Evolutionary conservation across 2,329 filamentous ascomycete species (phyloP).

Genomic region (Pyrenochaeta sp.): DNA sequence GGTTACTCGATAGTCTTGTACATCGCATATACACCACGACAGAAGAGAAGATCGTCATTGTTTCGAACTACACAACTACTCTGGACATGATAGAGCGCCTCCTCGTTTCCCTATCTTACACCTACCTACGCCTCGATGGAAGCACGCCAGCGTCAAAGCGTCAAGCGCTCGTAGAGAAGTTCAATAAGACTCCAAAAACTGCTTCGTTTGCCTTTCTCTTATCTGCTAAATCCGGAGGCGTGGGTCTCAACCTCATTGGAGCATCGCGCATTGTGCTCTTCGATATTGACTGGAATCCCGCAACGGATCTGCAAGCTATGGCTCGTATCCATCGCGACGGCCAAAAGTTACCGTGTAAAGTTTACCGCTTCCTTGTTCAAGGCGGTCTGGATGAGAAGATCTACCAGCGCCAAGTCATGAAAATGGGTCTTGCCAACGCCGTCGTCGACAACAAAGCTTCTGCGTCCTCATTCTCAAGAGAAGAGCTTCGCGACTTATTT

Average conservation of each 20-base stretch:
- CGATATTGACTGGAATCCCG: slow-evolving; percentile 80
- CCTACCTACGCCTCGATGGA: slow-evolving; percentile 74
- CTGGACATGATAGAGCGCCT: slow-evolving; percentile 72
- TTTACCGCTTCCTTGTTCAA: slow-evolving; percentile 73
- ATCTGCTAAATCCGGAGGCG: slow-evolving; percentile 75
- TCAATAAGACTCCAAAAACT: slow-evolving; percentile 68
- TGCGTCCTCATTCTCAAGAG: slow-evolving; percentile 68
- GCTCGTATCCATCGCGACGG: slow-evolving; percentile 77
- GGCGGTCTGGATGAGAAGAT: slow-evolving; percentile 79
- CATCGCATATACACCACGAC: slow-evolving; percentile 68
- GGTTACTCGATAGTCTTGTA: slow-evolving; percentile 71
- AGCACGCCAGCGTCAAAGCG: slow-evolving; percentile 70
- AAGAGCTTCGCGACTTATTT: slow-evolving; percentile 74
- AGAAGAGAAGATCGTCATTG: slow-evolving; percentile 74
- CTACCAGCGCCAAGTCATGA: slow-evolving; percentile 76
- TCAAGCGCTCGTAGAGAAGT: slow-evolving; percentile 73
- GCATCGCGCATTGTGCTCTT: slow-evolving; percentile 75
- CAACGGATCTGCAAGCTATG: slow-evolving; percentile 77
- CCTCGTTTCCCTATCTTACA: slow-evolving; percentile 66
- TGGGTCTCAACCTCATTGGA: slow-evolving; percentile 75
- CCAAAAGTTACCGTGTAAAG: slow-evolving; percentile 72
- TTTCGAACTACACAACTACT: slow-evolving; percentile 80
- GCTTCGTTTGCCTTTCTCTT: slow-evolving; percentile 73
- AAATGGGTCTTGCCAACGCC: slow-evolving; percentile 73
- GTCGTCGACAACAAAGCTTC: slow-evolving; percentile 73